Base-by-base conservation (phyloP, 345 rosid species). In the Chamaenerion angustifolium region DNA sequence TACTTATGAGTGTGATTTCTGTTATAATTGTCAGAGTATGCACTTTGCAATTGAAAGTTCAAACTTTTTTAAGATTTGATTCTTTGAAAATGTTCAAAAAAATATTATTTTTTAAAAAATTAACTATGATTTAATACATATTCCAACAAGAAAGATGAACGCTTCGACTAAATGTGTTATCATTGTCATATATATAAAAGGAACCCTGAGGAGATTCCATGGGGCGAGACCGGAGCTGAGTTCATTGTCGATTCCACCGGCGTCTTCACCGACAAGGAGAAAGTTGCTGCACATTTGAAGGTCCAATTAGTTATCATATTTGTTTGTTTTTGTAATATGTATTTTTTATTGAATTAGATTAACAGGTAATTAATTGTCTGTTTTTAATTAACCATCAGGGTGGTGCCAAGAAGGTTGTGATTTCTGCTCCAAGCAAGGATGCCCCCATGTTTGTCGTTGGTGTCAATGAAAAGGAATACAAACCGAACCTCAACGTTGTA, bases 401-500 rank as follows among this genome's bases (percentile, higher is more conserved):
- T 54, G 94, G 95, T 55, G 98, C 95, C 47, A 90, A 83, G 92
- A 86, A 85, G 74, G 95, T 89, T 57, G 70, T 89, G 58, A 89
- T 82, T 54, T 85, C 95, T 17, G 93, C 95, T 48, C 87, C 93
- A 0, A 88, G 97, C 75, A 88, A 85, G 46, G 95, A 89, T 65
- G 95, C 94, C 6, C 95, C 98, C 49, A 90, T 90, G 95, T 86
- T 90, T 48, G 98, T 90, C 35, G 69, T 86, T 35, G 95, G 98
- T 60, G 98, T 86, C 57, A 90, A 83, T 40, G 88, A 90, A 76
- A 70, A 83, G 42, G 92, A 90, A 8, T 90, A 90, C 84, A 90
- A 75, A 56, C 76, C 88, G 2, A 79, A 83, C 46, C 76, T 81
- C 16, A 23, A 78, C 64, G 69, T 88, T 52, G 93, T 88, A 45